A percentile compares a stretch with the other conserved stretches of the same genome.
Evolutionary conservation across 192 early-diverging fungal species (phyloP).

Genomic region (Obelidium mucronatum): DNA sequence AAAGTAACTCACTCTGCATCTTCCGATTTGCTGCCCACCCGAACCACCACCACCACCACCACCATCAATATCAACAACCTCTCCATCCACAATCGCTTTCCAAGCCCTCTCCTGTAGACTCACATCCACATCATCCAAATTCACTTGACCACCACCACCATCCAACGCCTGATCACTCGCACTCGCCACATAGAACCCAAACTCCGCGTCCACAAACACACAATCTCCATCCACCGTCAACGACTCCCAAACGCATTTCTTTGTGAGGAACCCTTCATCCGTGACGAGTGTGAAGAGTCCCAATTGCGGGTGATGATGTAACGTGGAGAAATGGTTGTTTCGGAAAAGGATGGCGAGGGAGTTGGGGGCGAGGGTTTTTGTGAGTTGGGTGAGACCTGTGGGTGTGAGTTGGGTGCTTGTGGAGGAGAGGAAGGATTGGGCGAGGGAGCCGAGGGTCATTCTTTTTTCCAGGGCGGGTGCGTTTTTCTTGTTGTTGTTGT

Average conservation of each 20-base stretch:
- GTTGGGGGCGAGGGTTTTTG: slow-evolving; percentile 63
- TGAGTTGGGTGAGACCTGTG: slow-evolving; percentile 74
- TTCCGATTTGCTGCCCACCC: not conserved
- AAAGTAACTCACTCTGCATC: not conserved
- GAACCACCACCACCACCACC: too few relatives aligned
- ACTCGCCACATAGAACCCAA: slow-evolving; percentile 8
- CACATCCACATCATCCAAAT: slow-evolving; percentile 27
- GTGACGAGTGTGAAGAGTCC: slow-evolving; percentile 57
- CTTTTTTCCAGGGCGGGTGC: not conserved
- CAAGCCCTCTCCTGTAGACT: slow-evolving; percentile 28
- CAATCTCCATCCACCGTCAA: slow-evolving; percentile 49
- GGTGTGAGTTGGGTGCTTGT: slow-evolving; percentile 87
- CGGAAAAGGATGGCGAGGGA: slow-evolving; percentile 84
- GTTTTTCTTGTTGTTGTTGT: too few relatives aligned
- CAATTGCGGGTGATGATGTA: slow-evolving; percentile 42
- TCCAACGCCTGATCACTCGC: slow-evolving; percentile 23
- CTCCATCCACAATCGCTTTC: slow-evolving; percentile 30
- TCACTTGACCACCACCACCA: not conserved
- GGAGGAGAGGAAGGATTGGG: slow-evolving; percentile 73
- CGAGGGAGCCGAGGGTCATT: slow-evolving; percentile 32
- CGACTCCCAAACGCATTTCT: slow-evolving; percentile 53
- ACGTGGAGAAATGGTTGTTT: slow-evolving; percentile 80
- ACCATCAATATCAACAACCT: not conserved
- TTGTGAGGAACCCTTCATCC: slow-evolving; percentile 51
- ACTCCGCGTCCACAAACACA: slow-evolving; percentile 43